Evolutionary conservation across 306 rosid genomes (phyloP).

Genomic region (Alnus glutinosa): DNA sequence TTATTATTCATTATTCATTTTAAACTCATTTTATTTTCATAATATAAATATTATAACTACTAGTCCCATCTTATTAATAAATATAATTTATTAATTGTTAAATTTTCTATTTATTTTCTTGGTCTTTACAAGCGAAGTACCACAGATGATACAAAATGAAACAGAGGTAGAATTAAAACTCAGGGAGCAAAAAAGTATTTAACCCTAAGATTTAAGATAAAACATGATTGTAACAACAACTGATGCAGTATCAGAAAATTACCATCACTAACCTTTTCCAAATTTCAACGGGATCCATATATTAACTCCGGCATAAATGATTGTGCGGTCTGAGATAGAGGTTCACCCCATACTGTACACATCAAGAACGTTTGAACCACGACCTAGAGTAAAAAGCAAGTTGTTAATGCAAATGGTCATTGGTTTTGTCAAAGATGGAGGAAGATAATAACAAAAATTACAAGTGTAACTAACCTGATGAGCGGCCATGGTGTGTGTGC

Average conservation of each 20-base stretch:
- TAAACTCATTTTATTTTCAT: too few relatives aligned
- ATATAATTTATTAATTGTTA: too few relatives aligned
- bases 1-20: too few relatives aligned
- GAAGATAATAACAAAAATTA: constrained; percentile 15
- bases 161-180: too few relatives aligned
- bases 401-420: constrained; percentile 27
- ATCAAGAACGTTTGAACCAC: constrained; percentile 76
- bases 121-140: too few relatives aligned
- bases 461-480: constrained; percentile 67
- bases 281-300: constrained; percentile 58
- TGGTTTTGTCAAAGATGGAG: constrained; percentile 16
- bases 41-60: too few relatives aligned
- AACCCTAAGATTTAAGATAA: background rate
- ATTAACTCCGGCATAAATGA: constrained; percentile 91
- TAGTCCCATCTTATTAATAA: too few relatives aligned
- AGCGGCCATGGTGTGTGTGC: constrained; percentile 86
- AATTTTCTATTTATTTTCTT: too few relatives aligned
- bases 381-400: constrained; percentile 55
- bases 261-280: constrained; percentile 61
- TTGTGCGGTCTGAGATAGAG: constrained; percentile 96
- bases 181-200: too few relatives aligned
- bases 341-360: constrained; percentile 97
- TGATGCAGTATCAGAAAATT: background rate
- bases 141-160: too few relatives aligned
- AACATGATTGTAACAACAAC: background rate